Percentiles rank a stretch among this genome's conserved stretches.
phyloP scores from a whole-genome alignment of 139 green algal genomes.

The Desmodesmus armatus region DNA sequence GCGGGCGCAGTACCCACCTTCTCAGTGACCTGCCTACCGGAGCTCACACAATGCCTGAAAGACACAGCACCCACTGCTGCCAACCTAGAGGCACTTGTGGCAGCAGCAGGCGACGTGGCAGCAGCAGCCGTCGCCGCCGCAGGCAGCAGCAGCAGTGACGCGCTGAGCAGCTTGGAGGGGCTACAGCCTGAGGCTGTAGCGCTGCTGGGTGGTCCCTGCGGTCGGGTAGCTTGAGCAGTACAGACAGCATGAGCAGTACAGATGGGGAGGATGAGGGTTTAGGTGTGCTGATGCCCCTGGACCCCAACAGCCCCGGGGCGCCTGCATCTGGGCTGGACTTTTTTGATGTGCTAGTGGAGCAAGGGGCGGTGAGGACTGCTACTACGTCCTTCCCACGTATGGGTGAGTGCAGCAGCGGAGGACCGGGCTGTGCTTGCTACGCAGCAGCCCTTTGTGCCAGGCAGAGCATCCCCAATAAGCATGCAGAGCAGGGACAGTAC shows the following conservation, averaged over 20 bases:
- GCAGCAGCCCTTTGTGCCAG: too few species aligned
- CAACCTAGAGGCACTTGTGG: too few species aligned
- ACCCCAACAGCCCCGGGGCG: slow-evolving; percentile 39
- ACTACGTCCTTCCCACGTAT: slow-evolving; percentile 40
- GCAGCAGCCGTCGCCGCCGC: slow-evolving; percentile 38
- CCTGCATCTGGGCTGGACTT: slow-evolving; percentile 76
- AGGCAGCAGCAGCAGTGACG: slow-evolving; percentile 1
- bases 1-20: slow-evolving; percentile 76
- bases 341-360: slow-evolving; percentile 65
- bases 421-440: not conserved
- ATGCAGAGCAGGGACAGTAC: too few species aligned
- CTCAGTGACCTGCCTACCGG: slow-evolving; percentile 56
- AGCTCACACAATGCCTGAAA: slow-evolving; percentile 54
- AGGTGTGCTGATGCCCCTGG: not conserved
- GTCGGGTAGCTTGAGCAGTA: too few species aligned
- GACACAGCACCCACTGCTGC: slow-evolving; percentile 23
- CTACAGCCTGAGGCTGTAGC: slow-evolving; percentile 38
- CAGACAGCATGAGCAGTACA: too few species aligned
- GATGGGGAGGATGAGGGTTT: slow-evolving; percentile 28
- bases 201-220: slow-evolving; percentile 61
- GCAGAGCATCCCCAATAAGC: too few species aligned
- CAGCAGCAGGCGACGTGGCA: too few species aligned
- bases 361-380: slow-evolving; percentile 54
- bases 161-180: not conserved
- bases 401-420: not conserved